Percentiles rank a stretch among this genome's conserved stretches.
Evolutionary conservation across 1,139 yeast genomes (phyloP).

Genomic region (Suhomyces maxii): DNA sequence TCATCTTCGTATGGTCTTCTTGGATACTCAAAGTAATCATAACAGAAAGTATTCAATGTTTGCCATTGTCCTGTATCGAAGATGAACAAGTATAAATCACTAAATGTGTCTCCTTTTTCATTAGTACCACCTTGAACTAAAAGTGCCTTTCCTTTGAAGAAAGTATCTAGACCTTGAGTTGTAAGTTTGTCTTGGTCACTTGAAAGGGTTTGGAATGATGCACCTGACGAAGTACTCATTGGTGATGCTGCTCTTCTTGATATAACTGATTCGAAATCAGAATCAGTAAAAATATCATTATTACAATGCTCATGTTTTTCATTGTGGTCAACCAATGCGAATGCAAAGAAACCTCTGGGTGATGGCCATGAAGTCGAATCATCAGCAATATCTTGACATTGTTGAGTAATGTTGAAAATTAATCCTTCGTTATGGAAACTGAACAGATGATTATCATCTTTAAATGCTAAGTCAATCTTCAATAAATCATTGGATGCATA

Average conservation of each 20-base stretch:
- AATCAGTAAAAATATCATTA: slow-evolving; percentile 4
- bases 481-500: slow-evolving; percentile 38
- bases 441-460: slow-evolving; percentile 15
- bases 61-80: slow-evolving; percentile 41
- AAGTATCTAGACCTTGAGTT: slow-evolving; percentile 14
- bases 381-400: slow-evolving; percentile 12
- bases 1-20: slow-evolving; percentile 33
- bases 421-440: slow-evolving; percentile 26
- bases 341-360: slow-evolving; percentile 46
- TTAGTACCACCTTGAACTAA: slow-evolving; percentile 47
- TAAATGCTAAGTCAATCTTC: slow-evolving; percentile 34
- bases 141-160: slow-evolving; percentile 31
- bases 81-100: slow-evolving; percentile 36
- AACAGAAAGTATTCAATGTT: slow-evolving; percentile 33
- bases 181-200: slow-evolving; percentile 7
- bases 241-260: slow-evolving; percentile 9
- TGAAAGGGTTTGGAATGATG: slow-evolving; percentile 21
- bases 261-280: slow-evolving; percentile 2
- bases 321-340: slow-evolving; percentile 28
- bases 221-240: slow-evolving; percentile 8
- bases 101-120: slow-evolving; percentile 29
- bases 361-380: slow-evolving; percentile 27
- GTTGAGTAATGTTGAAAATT: slow-evolving; percentile 16
- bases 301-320: slow-evolving; percentile 17
- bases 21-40: slow-evolving; percentile 35